phyloP scores from a whole-genome alignment of 192 early-diverging fungal genomes.

The Gryganskiella cystojenkinii region DNA sequence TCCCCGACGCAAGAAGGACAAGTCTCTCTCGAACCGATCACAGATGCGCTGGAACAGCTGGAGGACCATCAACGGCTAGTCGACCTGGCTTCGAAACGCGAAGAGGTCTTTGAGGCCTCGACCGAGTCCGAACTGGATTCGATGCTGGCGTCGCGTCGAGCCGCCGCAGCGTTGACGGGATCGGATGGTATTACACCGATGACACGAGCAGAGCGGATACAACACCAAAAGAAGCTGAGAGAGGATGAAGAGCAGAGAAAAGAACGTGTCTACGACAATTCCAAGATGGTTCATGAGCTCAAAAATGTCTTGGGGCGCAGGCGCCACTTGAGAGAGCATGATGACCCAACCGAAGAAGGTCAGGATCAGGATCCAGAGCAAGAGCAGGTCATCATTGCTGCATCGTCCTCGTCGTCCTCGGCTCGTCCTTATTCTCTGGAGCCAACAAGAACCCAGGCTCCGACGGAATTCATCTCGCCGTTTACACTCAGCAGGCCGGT shows the following conservation, averaged over 20 bases:
- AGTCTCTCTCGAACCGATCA: constrained; percentile 20
- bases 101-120: constrained; percentile 64
- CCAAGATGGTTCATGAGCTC: constrained; percentile 67
- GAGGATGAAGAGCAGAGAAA: constrained; percentile 54
- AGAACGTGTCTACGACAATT: constrained; percentile 41
- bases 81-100: constrained; percentile 40
- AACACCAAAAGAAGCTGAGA: constrained; percentile 53
- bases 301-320: constrained; percentile 65
- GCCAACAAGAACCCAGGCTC: neutral
- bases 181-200: constrained; percentile 39
- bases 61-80: constrained; percentile 40
- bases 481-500: constrained; percentile 5
- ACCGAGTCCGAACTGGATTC: constrained; percentile 23
- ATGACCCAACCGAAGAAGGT: no score
- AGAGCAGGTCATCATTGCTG: neutral
- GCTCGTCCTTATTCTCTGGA: no score
- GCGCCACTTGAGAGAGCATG: constrained; percentile 30
- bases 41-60: constrained; percentile 27
- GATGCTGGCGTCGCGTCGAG: neutral
- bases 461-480: constrained; percentile 13
- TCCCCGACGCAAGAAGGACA: constrained; percentile 15
- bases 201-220: constrained; percentile 62
- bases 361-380: neutral
- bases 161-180: constrained; percentile 1
- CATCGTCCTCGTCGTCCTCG: neutral